Evolutionary conservation across 2,329 filamentous ascomycete genomes (phyloP).

Genomic region (Exophiala sp.): DNA sequence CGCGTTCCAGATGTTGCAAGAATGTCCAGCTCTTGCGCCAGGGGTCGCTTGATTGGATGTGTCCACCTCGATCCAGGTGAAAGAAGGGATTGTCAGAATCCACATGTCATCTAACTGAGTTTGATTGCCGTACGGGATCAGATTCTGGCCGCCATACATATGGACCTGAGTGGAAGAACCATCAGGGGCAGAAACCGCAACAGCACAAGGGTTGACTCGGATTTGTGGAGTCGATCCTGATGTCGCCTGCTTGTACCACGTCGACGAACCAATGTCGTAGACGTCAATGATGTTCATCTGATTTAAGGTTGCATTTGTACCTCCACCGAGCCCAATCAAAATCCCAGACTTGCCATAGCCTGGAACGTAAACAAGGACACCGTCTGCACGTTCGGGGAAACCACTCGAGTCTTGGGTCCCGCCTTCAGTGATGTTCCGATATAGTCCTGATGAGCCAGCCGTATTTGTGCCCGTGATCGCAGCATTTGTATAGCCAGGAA

Average conservation of each 20-base stretch:
- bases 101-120: slow-evolving; percentile 69
- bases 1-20: slow-evolving; percentile 72
- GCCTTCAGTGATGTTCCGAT: slow-evolving; percentile 70
- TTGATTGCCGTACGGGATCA: slow-evolving; percentile 59
- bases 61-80: slow-evolving; percentile 72
- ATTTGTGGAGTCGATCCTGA: slow-evolving; percentile 56
- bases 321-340: slow-evolving; percentile 73
- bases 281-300: slow-evolving; percentile 72
- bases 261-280: slow-evolving; percentile 68
- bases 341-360: slow-evolving; percentile 73
- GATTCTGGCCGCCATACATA: slow-evolving; percentile 72
- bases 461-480: slow-evolving; percentile 55
- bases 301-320: slow-evolving; percentile 63
- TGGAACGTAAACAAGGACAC: slow-evolving; percentile 69
- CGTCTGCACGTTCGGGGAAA: slow-evolving; percentile 72
- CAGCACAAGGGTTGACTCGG: slow-evolving; percentile 66
- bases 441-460: slow-evolving; percentile 61
- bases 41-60: slow-evolving; percentile 46
- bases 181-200: slow-evolving; percentile 68
- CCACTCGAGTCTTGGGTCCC: slow-evolving; percentile 63
- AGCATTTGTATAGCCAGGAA: slow-evolving; percentile 64
- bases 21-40: slow-evolving; percentile 66
- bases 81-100: slow-evolving; percentile 75
- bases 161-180: slow-evolving; percentile 75
- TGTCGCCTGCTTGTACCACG: slow-evolving; percentile 73